These are phyloP conservation scores for Acacia confusa DNA, from an alignment of 306 rosid genomes.

Conservation along the genomic window DNA sequence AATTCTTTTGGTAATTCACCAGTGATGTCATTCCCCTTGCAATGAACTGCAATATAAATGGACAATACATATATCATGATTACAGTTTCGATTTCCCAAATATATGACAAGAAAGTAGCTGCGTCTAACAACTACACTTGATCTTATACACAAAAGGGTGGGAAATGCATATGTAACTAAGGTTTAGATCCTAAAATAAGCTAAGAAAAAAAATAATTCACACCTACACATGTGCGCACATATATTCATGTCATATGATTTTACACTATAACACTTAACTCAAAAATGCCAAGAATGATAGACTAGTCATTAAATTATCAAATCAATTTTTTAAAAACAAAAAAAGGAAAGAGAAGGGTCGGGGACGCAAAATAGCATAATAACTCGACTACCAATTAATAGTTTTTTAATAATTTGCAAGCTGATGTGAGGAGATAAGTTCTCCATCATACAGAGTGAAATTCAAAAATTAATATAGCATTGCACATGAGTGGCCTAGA, in stretches of 20 bases:
- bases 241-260: background rate
- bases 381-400: background rate
- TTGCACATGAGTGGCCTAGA: background rate
- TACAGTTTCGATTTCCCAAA: background rate
- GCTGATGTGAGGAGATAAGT: slow-evolving; percentile 15
- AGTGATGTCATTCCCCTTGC: slow-evolving; percentile 82
- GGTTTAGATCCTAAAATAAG: background rate
- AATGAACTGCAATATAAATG: slow-evolving; percentile 59
- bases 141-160: background rate
- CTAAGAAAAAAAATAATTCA: background rate
- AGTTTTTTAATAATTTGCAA: slow-evolving; percentile 5
- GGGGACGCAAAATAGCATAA: slow-evolving; percentile 8
- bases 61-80: slow-evolving; percentile 19
- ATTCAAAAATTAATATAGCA: background rate
- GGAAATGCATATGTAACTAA: background rate
- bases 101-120: background rate
- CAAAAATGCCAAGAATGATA: slow-evolving; percentile 18
- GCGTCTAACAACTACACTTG: background rate
- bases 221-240: background rate
- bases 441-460: background rate
- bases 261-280: slow-evolving; percentile 5
- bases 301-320: background rate
- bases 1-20: slow-evolving; percentile 78
- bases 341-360: background rate
- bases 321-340: no score